phyloP scores from a whole-genome alignment of 2,329 filamentous ascomycete species.

The Aspergillus tamarii region DNA sequence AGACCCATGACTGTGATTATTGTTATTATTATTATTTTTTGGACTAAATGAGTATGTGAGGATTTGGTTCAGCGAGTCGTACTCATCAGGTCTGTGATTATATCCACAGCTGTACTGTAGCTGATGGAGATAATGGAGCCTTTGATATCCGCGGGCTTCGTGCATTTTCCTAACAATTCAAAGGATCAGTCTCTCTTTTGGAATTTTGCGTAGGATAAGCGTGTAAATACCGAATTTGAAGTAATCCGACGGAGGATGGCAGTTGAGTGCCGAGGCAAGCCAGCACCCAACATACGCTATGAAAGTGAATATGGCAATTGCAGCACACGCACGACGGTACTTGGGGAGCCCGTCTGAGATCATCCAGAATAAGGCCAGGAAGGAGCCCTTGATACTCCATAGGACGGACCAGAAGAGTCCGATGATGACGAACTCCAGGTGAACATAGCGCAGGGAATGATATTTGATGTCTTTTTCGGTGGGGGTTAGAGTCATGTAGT shows the following conservation, averaged over 20 bases:
- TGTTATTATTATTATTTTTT: background rate
- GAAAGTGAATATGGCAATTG: slow-evolving; percentile 12
- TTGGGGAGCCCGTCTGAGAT: slow-evolving; percentile 20
- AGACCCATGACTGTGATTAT: slow-evolving; percentile 32
- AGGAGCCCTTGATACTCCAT: slow-evolving; percentile 26
- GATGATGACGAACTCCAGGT: slow-evolving; percentile 24
- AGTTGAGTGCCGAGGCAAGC: slow-evolving; percentile 21
- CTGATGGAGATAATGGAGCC: slow-evolving; percentile 23
- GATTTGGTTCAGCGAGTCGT: background rate
- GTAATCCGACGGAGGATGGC: slow-evolving; percentile 24
- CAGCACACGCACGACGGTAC: slow-evolving; percentile 22
- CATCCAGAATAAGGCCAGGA: slow-evolving; percentile 25
- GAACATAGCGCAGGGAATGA: slow-evolving; percentile 19
- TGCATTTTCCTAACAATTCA: slow-evolving; percentile 19
- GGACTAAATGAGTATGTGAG: background rate
- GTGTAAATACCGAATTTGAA: slow-evolving; percentile 19
- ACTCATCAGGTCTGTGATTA: slow-evolving; percentile 30
- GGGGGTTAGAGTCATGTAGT: slow-evolving; percentile 19
- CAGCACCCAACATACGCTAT: slow-evolving; percentile 23
- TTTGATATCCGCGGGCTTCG: slow-evolving; percentile 17
- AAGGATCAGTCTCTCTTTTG: background rate
- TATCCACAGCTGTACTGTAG: slow-evolving; percentile 27
- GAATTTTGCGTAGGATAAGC: background rate
- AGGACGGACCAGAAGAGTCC: slow-evolving; percentile 27
- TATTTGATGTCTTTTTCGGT: slow-evolving; percentile 15